phyloP scores from a whole-genome alignment of 768 basidiomycete species.

The Mycena sanguinolenta region DNA sequence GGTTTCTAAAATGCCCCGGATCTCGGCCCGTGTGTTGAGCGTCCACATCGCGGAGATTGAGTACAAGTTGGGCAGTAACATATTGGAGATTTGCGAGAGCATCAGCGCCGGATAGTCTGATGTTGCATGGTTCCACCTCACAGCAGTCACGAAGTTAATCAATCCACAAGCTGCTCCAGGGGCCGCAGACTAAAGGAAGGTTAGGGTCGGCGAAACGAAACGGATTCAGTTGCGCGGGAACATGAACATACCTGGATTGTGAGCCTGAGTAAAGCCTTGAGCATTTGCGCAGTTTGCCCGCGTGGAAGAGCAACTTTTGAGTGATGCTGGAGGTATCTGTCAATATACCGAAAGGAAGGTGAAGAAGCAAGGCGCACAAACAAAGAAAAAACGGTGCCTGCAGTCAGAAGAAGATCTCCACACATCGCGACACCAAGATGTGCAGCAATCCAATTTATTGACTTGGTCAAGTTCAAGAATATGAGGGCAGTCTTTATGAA shows the following conservation, averaged over 20 bases:
- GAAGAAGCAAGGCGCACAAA: background rate
- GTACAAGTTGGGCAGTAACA: slow-evolving; percentile 2
- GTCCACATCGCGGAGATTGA: slow-evolving; percentile 14
- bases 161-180: background rate
- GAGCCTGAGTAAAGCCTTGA: background rate
- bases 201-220: background rate
- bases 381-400: background rate
- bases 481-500: background rate
- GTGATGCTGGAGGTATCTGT: background rate
- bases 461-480: background rate
- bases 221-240: no score
- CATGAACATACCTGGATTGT: background rate
- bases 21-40: background rate
- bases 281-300: background rate
- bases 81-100: slow-evolving; percentile 1
- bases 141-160: background rate
- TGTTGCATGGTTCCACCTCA: background rate
- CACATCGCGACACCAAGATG: background rate
- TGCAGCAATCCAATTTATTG: background rate
- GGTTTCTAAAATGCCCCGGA: background rate
- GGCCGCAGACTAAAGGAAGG: background rate
- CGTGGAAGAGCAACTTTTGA: background rate
- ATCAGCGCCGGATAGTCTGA: background rate
- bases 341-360: background rate
- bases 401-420: background rate